Percentiles rank a stretch among this genome's conserved stretches.
These are phyloP conservation scores for Castanospermum australe DNA, from an alignment of 306 rosid species.

Conservation along the genomic window DNA sequence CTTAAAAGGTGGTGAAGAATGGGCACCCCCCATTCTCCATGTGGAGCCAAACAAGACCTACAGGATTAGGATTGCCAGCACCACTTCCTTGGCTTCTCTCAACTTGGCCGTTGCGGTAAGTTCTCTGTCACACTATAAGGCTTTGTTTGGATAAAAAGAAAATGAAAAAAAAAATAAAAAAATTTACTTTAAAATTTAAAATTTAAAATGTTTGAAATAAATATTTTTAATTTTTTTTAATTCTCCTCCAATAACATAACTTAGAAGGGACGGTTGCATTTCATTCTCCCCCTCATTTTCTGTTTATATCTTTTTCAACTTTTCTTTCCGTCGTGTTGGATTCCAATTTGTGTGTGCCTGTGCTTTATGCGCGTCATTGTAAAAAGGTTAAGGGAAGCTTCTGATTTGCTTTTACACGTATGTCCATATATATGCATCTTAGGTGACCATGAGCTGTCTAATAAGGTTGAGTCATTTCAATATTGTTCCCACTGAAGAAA, in stretches of 20 bases:
- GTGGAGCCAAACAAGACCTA: constrained; percentile 73
- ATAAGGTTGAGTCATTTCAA: background rate
- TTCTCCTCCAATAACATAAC: too few species aligned
- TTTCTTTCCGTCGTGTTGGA: background rate
- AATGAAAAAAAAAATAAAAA: too few species aligned
- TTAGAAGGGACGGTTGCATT: background rate
- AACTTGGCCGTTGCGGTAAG: constrained; percentile 79
- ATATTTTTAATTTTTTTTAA: too few species aligned
- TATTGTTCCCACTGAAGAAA: background rate
- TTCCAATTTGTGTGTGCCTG: background rate
- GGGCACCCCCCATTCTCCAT: constrained; percentile 65
- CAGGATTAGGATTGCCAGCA: constrained; percentile 73
- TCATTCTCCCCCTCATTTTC: background rate
- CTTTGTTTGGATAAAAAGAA: too few species aligned
- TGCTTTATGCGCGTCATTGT: background rate
- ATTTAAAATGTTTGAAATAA: too few species aligned
- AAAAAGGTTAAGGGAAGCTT: background rate
- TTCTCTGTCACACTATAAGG: background rate
- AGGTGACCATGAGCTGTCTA: background rate
- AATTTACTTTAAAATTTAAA: too few species aligned
- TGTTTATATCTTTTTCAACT: background rate
- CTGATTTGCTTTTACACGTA: background rate
- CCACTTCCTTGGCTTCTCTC: constrained; percentile 81
- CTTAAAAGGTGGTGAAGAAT: constrained; percentile 56
- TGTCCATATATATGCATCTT: background rate